A percentile compares a stretch with the other conserved stretches of the same genome.
Evolutionary conservation across 2,329 filamentous ascomycete genomes (phyloP).

Genomic region (Monosporascus sp.): DNA sequence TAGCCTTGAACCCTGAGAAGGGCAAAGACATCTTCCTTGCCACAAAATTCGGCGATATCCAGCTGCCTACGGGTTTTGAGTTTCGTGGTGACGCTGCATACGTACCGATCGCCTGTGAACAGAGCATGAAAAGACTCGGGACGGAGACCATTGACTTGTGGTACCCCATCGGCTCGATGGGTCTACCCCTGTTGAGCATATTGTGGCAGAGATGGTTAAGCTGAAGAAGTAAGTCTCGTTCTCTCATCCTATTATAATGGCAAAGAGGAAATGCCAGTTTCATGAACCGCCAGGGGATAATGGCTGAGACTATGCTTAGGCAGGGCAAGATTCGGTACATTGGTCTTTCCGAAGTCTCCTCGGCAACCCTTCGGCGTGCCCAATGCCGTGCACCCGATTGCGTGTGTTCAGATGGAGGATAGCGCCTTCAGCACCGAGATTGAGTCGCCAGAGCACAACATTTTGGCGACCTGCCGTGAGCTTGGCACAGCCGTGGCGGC

Average conservation of each 20-base stretch:
- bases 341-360: constrained; percentile 40
- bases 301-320: background rate
- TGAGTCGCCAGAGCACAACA: constrained; percentile 26
- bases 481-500: constrained; percentile 29
- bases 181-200: constrained; percentile 40
- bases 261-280: too few relatives aligned
- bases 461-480: constrained; percentile 36
- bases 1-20: constrained; percentile 30
- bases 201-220: constrained; percentile 41
- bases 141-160: constrained; percentile 46
- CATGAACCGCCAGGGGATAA: too few relatives aligned
- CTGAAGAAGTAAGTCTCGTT: constrained; percentile 29
- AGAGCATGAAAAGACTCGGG: constrained; percentile 39
- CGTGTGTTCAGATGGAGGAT: constrained; percentile 47
- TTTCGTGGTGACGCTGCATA: constrained; percentile 22
- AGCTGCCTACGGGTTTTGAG: background rate
- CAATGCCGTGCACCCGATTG: constrained; percentile 38
- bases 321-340: constrained; percentile 44
- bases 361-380: constrained; percentile 42
- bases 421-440: constrained; percentile 42
- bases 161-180: constrained; percentile 47
- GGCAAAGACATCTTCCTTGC: constrained; percentile 41
- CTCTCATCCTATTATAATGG: too few relatives aligned
- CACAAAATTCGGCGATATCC: constrained; percentile 43
- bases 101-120: constrained; percentile 24